phyloP scores from a whole-genome alignment of 2,329 filamentous ascomycete species.

The Periconia sp. region DNA sequence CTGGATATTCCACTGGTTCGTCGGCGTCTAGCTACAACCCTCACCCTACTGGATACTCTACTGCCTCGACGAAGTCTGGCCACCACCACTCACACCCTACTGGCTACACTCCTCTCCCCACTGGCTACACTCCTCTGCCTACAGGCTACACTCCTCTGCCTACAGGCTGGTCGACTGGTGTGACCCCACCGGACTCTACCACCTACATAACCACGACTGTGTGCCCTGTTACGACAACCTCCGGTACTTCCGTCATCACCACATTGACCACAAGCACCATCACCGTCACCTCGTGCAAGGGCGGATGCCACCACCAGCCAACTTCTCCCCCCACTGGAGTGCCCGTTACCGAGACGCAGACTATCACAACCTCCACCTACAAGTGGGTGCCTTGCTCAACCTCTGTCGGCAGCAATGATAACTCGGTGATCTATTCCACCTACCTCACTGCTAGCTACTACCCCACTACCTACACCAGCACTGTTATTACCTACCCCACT shows the following conservation, averaged over 20 bases:
- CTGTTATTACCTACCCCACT: constrained; percentile 15
- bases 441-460: constrained; percentile 42
- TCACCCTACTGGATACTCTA: constrained; percentile 1
- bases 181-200: constrained; percentile 13
- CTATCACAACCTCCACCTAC: constrained; percentile 36
- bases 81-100: not conserved
- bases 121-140: constrained; percentile 1
- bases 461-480: constrained; percentile 32
- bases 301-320: constrained; percentile 31
- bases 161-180: constrained; percentile 12
- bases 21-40: constrained; percentile 6
- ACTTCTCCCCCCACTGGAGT: constrained; percentile 3
- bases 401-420: constrained; percentile 33
- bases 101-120: too few species aligned
- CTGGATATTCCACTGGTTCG: not conserved
- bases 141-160: constrained; percentile 1
- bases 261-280: constrained; percentile 40
- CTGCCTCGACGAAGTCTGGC: not conserved
- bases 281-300: constrained; percentile 42
- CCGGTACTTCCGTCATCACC: constrained; percentile 18
- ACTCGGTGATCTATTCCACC: constrained; percentile 39
- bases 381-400: constrained; percentile 43
- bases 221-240: constrained; percentile 21
- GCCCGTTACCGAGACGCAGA: constrained; percentile 22
- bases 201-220: constrained; percentile 24